Percentiles rank a stretch among this genome's conserved stretches.
Evolutionary conservation across 371 early-diverging fungal species (phyloP).

Genomic region (Gilbertella persicaria): DNA sequence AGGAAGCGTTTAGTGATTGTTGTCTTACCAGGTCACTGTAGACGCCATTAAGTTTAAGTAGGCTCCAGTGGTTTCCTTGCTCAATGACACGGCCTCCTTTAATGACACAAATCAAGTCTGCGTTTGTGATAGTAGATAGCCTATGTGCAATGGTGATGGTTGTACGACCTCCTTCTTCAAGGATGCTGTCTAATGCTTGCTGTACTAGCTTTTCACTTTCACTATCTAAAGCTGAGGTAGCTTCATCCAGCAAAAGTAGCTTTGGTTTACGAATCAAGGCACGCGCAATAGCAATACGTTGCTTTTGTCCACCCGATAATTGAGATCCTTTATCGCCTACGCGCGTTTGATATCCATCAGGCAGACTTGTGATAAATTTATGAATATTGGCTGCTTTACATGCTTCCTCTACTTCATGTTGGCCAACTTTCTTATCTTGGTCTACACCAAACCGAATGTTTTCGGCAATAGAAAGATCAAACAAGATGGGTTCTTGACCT

Average conservation of each 20-base stretch:
- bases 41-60: slow-evolving; percentile 46
- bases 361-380: slow-evolving; percentile 68
- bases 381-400: slow-evolving; percentile 79
- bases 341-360: slow-evolving; percentile 77
- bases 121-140: slow-evolving; percentile 72
- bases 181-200: slow-evolving; percentile 77
- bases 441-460: slow-evolving; percentile 74
- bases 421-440: slow-evolving; percentile 35
- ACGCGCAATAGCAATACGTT: slow-evolving; percentile 73
- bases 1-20: slow-evolving; percentile 19
- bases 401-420: slow-evolving; percentile 64
- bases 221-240: slow-evolving; percentile 92
- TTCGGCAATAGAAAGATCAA: slow-evolving; percentile 74
- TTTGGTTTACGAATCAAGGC: slow-evolving; percentile 80
- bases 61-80: slow-evolving; percentile 76
- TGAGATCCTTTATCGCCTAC: slow-evolving; percentile 78
- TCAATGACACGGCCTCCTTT: slow-evolving; percentile 79
- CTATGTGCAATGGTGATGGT: slow-evolving; percentile 75
- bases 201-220: slow-evolving; percentile 89
- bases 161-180: slow-evolving; percentile 57
- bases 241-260: slow-evolving; percentile 94
- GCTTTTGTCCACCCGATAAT: slow-evolving; percentile 74
- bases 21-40: slow-evolving; percentile 37
- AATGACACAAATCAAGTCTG: slow-evolving; percentile 76
- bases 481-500: slow-evolving; percentile 89